Percentiles rank a stretch among this genome's conserved stretches.
phyloP scores from a whole-genome alignment of 2,329 filamentous ascomycete genomes.

The Ophiostoma sp. region DNA sequence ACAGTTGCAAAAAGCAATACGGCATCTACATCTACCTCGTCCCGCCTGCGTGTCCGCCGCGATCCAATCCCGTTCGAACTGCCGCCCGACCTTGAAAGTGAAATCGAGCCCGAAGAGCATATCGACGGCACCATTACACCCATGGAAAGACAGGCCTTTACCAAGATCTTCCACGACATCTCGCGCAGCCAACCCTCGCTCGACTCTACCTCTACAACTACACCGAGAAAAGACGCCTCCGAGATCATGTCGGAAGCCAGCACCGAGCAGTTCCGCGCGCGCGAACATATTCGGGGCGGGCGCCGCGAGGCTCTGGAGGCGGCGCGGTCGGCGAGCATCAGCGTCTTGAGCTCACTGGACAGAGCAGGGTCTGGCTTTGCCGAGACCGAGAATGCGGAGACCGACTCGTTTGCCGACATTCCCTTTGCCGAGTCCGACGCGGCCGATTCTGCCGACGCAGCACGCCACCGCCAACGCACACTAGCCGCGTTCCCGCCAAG shows the following conservation, averaged over 20 bases:
- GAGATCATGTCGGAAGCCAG: slow-evolving; percentile 26
- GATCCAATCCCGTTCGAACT: slow-evolving; percentile 51
- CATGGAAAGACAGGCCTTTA: slow-evolving; percentile 45
- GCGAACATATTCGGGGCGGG: slow-evolving; percentile 22
- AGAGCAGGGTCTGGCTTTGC: too few species aligned
- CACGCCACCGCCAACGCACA: slow-evolving; percentile 31
- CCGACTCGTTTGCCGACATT: background rate
- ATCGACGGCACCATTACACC: slow-evolving; percentile 51
- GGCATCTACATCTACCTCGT: background rate
- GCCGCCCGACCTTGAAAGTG: slow-evolving; percentile 34
- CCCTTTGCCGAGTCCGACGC: background rate
- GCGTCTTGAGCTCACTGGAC: background rate
- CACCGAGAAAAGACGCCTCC: background rate
- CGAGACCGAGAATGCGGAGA: background rate
- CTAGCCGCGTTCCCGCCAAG: slow-evolving; percentile 39
- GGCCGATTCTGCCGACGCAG: background rate
- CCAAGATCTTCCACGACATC: slow-evolving; percentile 55
- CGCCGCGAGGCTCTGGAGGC: background rate
- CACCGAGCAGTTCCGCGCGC: slow-evolving; percentile 14
- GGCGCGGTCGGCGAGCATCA: background rate
- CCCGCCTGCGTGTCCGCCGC: slow-evolving; percentile 2
- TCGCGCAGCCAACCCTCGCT: slow-evolving; percentile 29
- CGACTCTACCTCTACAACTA: background rate
- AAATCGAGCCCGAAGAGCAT: slow-evolving; percentile 23
- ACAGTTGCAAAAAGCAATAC: background rate